phyloP scores from a whole-genome alignment of 228 moss, liverwort and hornwort species.

The Sphagnum magellanicum region DNA sequence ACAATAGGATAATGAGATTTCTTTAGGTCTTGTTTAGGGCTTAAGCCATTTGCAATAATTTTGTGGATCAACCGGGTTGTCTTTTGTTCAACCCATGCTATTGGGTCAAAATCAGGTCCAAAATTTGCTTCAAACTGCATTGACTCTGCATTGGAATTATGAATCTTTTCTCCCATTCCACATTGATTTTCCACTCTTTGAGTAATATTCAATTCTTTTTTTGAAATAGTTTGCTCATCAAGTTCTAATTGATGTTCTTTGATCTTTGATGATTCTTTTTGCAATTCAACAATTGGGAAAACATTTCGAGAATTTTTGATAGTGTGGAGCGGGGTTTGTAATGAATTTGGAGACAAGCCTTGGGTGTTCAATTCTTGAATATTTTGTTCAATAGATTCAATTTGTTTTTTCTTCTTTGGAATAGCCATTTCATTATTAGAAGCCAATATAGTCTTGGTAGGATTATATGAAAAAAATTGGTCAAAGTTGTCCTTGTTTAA shows the following conservation, averaged over 20 bases:
- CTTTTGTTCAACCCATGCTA: constrained; percentile 28
- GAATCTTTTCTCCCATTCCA: too few relatives aligned
- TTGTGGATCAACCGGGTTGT: constrained; percentile 26
- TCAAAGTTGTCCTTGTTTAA: too few relatives aligned
- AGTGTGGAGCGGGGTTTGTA: too few relatives aligned
- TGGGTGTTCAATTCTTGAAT: too few relatives aligned
- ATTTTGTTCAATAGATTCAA: too few relatives aligned
- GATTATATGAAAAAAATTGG: too few relatives aligned
- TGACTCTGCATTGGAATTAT: neutral
- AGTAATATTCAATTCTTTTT: neutral
- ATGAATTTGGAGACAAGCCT: too few relatives aligned
- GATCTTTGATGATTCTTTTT: neutral
- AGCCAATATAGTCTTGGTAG: too few relatives aligned
- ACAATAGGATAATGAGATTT: constrained; percentile 12
- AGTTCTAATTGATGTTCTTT: neutral
- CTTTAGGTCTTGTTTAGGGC: constrained; percentile 11
- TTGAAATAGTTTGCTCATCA: neutral
- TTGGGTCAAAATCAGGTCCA: constrained; percentile 5
- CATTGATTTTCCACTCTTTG: neutral
- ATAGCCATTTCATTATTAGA: too few relatives aligned
- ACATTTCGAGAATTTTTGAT: too few relatives aligned
- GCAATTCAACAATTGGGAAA: neutral
- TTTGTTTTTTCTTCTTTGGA: too few relatives aligned
- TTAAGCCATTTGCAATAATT: constrained; percentile 17
- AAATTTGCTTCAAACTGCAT: constrained; percentile 9